phyloP scores from a whole-genome alignment of 2,329 filamentous ascomycete species.

The Pseudogymnoascus sp. region DNA sequence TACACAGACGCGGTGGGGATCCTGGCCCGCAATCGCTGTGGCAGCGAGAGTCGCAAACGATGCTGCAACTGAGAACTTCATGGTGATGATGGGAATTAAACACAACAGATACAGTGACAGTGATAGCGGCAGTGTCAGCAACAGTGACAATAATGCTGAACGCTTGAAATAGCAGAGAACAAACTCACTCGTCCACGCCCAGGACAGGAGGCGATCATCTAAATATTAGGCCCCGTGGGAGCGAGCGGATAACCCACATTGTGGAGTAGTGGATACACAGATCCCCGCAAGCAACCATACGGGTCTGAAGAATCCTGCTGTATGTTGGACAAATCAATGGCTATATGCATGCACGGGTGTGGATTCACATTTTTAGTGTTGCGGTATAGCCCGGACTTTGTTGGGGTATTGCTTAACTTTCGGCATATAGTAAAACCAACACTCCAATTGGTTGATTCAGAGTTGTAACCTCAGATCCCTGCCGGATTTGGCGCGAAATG shows the following conservation, averaged over 20 bases:
- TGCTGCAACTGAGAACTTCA: not conserved
- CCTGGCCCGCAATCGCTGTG: not conserved
- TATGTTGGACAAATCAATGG: too few species aligned
- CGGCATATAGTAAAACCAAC: not conserved
- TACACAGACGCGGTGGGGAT: conserved; percentile 5
- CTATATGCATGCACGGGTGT: too few species aligned
- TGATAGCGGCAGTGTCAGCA: not conserved
- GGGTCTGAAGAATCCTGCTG: too few species aligned
- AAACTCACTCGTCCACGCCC: not conserved
- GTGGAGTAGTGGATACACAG: too few species aligned
- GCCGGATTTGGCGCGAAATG: not conserved
- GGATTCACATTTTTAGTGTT: too few species aligned
- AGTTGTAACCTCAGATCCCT: not conserved
- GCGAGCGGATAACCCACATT: too few species aligned
- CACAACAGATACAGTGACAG: not conserved
- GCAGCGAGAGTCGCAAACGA: conserved; percentile 8
- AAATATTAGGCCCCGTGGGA: not conserved
- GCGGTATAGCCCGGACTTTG: too few species aligned
- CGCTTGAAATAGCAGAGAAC: not conserved
- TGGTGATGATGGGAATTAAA: not conserved
- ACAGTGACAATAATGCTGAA: not conserved
- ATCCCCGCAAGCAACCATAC: too few species aligned
- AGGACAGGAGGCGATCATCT: not conserved
- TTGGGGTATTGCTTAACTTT: too few species aligned
- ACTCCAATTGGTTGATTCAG: not conserved